Conservation (phyloP, 257 asterid genomes). For the Fraxinus americana region DNA sequence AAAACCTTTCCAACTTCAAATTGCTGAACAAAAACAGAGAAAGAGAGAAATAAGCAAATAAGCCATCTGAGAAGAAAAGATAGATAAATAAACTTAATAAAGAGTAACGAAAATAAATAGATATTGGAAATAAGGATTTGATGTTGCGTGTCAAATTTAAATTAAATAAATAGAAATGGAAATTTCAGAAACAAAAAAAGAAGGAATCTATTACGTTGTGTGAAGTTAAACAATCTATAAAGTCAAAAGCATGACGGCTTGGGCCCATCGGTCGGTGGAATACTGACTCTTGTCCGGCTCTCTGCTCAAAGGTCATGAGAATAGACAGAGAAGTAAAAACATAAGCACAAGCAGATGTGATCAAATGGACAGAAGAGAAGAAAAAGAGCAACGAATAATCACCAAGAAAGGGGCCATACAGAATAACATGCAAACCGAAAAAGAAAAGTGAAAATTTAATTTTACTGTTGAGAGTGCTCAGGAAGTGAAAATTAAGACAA, state of each 20-base stretch:
- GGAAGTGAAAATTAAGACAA: slow-evolving; percentile 2
- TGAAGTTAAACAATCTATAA: slow-evolving; percentile 58
- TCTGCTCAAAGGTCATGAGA: slow-evolving; percentile 41
- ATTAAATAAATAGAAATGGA: neutral
- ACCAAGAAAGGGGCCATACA: neutral
- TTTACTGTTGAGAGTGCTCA: neutral
- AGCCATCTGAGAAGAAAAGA: slow-evolving; percentile 16
- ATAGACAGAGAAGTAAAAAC: slow-evolving; percentile 14
- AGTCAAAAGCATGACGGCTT: slow-evolving; percentile 56
- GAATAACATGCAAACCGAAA: slow-evolving; percentile 6
- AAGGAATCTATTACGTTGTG: slow-evolving; percentile 47
- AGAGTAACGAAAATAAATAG: neutral
- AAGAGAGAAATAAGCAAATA: slow-evolving; percentile 18
- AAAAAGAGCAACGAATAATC: neutral
- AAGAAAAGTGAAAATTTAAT: neutral
- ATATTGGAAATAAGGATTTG: neutral
- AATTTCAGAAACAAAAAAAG: neutral
- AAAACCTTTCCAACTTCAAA: slow-evolving; percentile 48
- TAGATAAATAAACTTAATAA: neutral
- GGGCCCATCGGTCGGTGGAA: slow-evolving; percentile 92
- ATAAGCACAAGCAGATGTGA: neutral
- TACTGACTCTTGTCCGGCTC: slow-evolving; percentile 45
- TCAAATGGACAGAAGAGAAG: neutral
- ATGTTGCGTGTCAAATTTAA: neutral
- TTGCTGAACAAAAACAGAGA: slow-evolving; percentile 45